These are phyloP conservation scores for Lactifluus pinguis DNA, from an alignment of 768 basidiomycete species.

Conservation along the genomic window DNA sequence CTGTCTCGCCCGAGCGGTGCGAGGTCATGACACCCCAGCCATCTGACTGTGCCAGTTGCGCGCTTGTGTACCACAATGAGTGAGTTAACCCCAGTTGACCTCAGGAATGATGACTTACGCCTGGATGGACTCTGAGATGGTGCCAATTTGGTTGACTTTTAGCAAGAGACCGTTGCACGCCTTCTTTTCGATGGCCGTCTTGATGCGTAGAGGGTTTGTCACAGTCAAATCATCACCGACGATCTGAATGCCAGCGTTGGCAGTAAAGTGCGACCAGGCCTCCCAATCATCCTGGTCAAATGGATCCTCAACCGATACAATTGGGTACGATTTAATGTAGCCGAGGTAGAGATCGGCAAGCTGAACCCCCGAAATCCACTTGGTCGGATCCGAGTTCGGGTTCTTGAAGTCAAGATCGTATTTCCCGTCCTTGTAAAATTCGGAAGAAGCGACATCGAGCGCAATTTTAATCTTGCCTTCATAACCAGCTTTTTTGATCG, in stretches of 20 bases:
- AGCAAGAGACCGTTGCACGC: conserved; percentile 97
- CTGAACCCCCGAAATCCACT: conserved; percentile 89
- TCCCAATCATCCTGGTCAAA: conserved; percentile 99
- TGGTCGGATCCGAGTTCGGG: conserved; percentile 95
- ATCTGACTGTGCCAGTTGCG: conserved; percentile 90
- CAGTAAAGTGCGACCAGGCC: conserved; percentile 91
- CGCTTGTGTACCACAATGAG: conserved; percentile 36
- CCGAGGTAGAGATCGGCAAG: conserved; percentile 87
- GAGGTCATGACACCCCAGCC: conserved; percentile 99
- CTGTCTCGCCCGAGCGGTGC: conserved; percentile 97
- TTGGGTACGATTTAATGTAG: conserved; percentile 90
- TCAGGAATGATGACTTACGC: conserved; percentile 52
- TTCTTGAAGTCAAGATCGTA: conserved; percentile 99
- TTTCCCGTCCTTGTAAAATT: conserved; percentile 99
- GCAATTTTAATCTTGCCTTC: conserved; percentile 99
- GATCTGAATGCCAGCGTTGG: conserved; percentile 71
- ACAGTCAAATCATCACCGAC: conserved; percentile 97
- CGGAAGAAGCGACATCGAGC: conserved; percentile 96
- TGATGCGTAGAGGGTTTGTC: conserved; percentile 94
- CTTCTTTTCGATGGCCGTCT: conserved; percentile 99
- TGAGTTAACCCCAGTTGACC: neutral
- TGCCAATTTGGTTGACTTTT: conserved; percentile 99
- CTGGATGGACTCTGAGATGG: conserved; percentile 97
- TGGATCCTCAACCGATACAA: conserved; percentile 93
- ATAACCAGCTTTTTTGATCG: conserved; percentile 97